Conservation (phyloP, 2,329 filamentous ascomycete genomes). For the Keithomyces neogunnii region DNA sequence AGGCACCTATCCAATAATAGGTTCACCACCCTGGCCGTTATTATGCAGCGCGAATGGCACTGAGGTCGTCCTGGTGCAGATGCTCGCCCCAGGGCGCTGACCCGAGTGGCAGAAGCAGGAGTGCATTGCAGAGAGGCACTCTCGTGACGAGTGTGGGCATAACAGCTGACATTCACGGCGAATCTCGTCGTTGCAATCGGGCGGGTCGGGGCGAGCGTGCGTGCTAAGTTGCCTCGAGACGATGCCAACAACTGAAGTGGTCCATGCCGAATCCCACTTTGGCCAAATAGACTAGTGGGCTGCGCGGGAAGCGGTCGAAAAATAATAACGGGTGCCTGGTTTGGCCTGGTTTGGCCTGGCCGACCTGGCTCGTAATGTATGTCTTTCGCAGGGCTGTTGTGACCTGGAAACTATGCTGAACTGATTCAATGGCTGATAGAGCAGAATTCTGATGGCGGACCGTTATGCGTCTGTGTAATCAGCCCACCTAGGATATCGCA, state of each 20-base stretch:
- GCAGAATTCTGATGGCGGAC: neutral
- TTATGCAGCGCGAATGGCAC: neutral
- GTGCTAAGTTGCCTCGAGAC: neutral
- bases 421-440: neutral
- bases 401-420: neutral
- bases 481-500: neutral
- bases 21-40: neutral
- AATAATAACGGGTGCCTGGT: neutral
- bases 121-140: constrained; percentile 1
- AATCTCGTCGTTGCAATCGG: constrained; percentile 1
- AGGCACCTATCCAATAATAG: constrained; percentile 2
- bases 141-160: constrained; percentile 5
- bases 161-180: constrained; percentile 2
- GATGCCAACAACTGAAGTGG: neutral
- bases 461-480: neutral
- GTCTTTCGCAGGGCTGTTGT: neutral
- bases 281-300: neutral
- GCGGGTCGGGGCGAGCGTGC: neutral
- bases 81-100: neutral
- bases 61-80: neutral
- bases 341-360: neutral
- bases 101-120: neutral
- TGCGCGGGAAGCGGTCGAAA: neutral
- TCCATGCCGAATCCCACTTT: neutral
- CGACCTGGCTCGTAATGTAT: neutral